Conservation (phyloP, 768 basidiomycete species). For the Amanita fuliginea region DNA sequence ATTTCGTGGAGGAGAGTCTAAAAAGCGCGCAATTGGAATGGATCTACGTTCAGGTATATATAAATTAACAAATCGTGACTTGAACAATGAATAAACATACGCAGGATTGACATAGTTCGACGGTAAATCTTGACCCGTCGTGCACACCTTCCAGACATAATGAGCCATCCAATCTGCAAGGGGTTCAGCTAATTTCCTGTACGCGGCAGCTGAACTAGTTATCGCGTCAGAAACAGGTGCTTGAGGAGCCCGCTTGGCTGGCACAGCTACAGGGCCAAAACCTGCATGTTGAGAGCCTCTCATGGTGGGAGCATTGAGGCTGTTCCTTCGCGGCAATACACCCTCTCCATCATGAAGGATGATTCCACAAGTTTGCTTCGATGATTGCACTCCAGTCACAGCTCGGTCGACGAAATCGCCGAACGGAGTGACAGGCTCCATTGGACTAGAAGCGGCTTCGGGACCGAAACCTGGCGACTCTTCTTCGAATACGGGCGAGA, state of each 20-base stretch:
- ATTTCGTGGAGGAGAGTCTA: conserved; percentile 37
- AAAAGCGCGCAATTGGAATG: conserved; percentile 25
- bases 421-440: conserved; percentile 70
- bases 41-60: conserved; percentile 15
- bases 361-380: neutral
- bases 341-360: conserved; percentile 2
- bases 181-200: conserved; percentile 68
- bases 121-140: conserved; percentile 55
- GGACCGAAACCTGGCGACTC: conserved; percentile 46
- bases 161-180: conserved; percentile 70
- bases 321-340: conserved; percentile 7
- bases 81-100: conserved; percentile 31
- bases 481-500: conserved; percentile 56
- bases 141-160: conserved; percentile 78
- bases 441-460: conserved; percentile 53
- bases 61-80: conserved; percentile 2
- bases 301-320: conserved; percentile 9
- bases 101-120: conserved; percentile 36
- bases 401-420: conserved; percentile 67
- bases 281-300: conserved; percentile 10
- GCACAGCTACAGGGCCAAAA: conserved; percentile 18
- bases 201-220: conserved; percentile 37
- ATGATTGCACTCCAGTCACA: conserved; percentile 31
- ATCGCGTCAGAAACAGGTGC: conserved; percentile 17
- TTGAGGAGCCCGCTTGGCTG: conserved; percentile 16